These are phyloP conservation scores for Mycena amicta DNA, from an alignment of 768 basidiomycete genomes.

Conservation along the genomic window DNA sequence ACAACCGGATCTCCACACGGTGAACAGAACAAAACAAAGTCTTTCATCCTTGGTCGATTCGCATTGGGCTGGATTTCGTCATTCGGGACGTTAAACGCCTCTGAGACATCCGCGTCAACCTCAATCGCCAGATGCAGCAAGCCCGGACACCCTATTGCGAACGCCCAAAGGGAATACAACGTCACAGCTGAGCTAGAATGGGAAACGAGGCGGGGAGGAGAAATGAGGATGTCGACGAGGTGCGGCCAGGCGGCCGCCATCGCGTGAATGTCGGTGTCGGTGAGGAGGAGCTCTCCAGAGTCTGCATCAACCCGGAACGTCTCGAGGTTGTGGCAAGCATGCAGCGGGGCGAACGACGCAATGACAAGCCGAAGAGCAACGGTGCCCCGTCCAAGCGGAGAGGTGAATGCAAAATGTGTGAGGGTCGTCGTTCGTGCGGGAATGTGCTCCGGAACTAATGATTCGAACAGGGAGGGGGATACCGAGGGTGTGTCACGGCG, in stretches of 20 bases:
- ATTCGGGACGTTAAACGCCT: not conserved
- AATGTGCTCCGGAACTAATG: conserved; percentile 7
- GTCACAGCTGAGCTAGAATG: not conserved
- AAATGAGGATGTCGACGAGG: conserved; percentile 5
- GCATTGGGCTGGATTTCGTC: not conserved
- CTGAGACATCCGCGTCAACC: conserved; percentile 13
- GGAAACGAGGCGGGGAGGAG: conserved; percentile 2
- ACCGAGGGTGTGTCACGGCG: conserved; percentile 1
- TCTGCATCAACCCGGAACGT: conserved; percentile 19
- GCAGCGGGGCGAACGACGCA: conserved; percentile 13
- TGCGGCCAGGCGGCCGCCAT: conserved; percentile 20
- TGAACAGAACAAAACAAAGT: conserved; percentile 15
- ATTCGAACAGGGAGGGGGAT: conserved; percentile 1
- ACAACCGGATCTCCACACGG: conserved; percentile 18
- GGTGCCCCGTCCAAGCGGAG: not conserved
- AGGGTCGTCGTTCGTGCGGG: conserved; percentile 12
- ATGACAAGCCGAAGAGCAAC: conserved; percentile 3
- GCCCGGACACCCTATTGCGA: conserved; percentile 12
- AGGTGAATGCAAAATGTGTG: conserved; percentile 12
- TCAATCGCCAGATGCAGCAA: conserved; percentile 13
- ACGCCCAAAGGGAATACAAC: conserved; percentile 17
- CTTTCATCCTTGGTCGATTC: conserved; percentile 3
- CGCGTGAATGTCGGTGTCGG: conserved; percentile 12
- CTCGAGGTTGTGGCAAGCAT: conserved; percentile 14
- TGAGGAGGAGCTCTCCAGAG: conserved; percentile 4